Evolutionary conservation across 306 rosid genomes (phyloP), one percentile per base, ranked within the genome.

Genomic region (Quercus parvula): DNA sequence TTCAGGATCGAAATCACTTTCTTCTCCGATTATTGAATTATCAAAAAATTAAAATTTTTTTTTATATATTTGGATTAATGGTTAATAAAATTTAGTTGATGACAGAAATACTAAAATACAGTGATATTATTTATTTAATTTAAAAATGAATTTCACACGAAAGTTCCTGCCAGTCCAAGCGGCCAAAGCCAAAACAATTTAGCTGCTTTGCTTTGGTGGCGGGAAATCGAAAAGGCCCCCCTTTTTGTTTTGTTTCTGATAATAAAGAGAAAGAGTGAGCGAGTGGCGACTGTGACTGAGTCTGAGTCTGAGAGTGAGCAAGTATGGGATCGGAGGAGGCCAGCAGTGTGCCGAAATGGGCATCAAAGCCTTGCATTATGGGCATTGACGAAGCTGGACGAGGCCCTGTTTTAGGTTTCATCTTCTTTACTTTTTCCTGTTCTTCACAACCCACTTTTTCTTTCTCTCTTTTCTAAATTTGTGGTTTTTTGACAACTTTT

Each of bases 341-440:
- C 2, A 38, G 52, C 8, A 25, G 67, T 51, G 75, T 84, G 67
- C 91, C 89, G 12, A 70, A 83, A 79, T 92, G 98, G 94, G 89
- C 93, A 25, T 86, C 97, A 0, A 78, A 84, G 70, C 90, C 98
- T 64, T 91, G 97, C 85, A 89, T 84, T 12, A 91, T 94, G 98
- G 94, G 98, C 73, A 94, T 94, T 62, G 97, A 92, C 72, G 98
- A 94, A 86, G 98, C 98, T 63, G 98, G 98, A 78, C 89, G 98
- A 79, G 98, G 98, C 79, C 98, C 98, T 17, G 98, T 92, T 75
- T 61, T 94, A 82, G 98, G 96, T 91, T 41, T 41, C 46, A 2
- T 11, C 11, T 41, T 41, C 2, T 7, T 38, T 30, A 30, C 33
- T 30, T 30, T 30, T 30, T 30, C 1, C 33, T 30, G 0, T 30